Evolutionary conservation across 2,329 filamentous ascomycete genomes (phyloP), one percentile per base, ranked within the genome.

Genomic region (Akanthomyces uredinophilus): DNA sequence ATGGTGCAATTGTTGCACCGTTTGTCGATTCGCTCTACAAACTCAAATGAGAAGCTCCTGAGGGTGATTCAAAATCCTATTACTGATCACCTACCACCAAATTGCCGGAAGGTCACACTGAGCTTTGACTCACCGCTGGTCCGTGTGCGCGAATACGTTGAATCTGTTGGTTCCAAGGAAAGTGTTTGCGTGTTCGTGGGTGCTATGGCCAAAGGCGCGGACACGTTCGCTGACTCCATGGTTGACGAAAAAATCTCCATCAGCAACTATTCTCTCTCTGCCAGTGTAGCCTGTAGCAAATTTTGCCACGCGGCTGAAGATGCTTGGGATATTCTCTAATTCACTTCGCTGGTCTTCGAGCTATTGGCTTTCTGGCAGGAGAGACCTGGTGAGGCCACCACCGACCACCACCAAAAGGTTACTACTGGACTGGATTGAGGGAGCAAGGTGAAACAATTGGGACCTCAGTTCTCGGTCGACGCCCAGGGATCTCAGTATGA

Each of bases 221-320:
- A 99, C 74, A 94, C 91, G 76, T 99, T 99, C 74, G 95, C 95
- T 66, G 95, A 99, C 73, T 85, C 86, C 46, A 92, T 90, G 77
- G 96, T 98, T 71, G 94, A 98, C 73, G 95, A 99, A 78, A 91
- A 96, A 71, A 98, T 99, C 73, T 92, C 90, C 70, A 98, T 99
- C 79, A 98, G 94, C 83, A 96, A 97, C 77, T 99, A 91, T 83
- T 96, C 93, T 72, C 83, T 99, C 66, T 96, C 92, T 72, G 95
- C 95, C 65, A 98, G 94, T 80, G 95, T 99, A 65, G 94, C 95
- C 49, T 99, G 95, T 83, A 97, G 94, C 86, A 99, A 98, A 77
- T 98, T 99, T 82, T 98, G 95, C 78, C 95, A 99, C 77, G 95
- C 94, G 46, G 94, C 93, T 49, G 95, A 99, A 78, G 95, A 99